A percentile compares a stretch with the other conserved stretches of the same genome.
These are phyloP conservation scores for Limnomonas spitsbergensis DNA, from an alignment of 139 green algal species.

Conservation along the genomic window DNA sequence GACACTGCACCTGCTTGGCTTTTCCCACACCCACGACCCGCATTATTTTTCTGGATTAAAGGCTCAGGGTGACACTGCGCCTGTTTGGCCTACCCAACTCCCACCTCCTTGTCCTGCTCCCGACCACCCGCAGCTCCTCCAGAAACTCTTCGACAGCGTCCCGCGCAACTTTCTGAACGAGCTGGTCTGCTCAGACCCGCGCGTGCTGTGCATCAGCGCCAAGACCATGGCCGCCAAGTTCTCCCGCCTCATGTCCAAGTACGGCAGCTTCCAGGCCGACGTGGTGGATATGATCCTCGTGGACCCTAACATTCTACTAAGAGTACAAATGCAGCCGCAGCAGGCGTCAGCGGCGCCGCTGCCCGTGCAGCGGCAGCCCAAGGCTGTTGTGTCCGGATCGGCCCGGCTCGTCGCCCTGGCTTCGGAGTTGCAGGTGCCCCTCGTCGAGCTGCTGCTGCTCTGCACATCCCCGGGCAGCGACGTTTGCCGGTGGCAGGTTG, in stretches of 20 bases:
- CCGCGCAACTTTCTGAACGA: conserved; percentile 34
- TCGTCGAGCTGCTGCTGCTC: not conserved
- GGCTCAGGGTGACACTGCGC: too few species aligned
- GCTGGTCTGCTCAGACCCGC: conserved; percentile 31
- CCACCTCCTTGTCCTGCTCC: too few species aligned
- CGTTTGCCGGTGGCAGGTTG: not conserved
- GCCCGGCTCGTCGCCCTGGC: not conserved
- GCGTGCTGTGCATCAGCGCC: conserved; percentile 26
- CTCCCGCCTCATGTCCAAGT: conserved; percentile 27
- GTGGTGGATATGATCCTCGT: conserved; percentile 49
- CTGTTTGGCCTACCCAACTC: too few species aligned
- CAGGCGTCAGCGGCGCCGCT: not conserved
- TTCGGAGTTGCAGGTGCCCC: not conserved
- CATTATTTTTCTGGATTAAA: too few species aligned
- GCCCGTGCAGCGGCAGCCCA: not conserved
- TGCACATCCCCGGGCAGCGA: not conserved
- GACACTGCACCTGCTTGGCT: not conserved
- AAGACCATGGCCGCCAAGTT: conserved; percentile 36
- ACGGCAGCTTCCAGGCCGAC: conserved; percentile 41
- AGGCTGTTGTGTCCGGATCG: not conserved
- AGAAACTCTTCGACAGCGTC: conserved; percentile 17
- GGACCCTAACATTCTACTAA: conserved; percentile 37
- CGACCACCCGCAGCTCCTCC: not conserved
- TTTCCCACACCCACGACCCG: too few species aligned
- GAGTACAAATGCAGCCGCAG: conserved; percentile 9